Base-by-base conservation (phyloP, 1,139 yeast genomes). In the Candida sp. region DNA sequence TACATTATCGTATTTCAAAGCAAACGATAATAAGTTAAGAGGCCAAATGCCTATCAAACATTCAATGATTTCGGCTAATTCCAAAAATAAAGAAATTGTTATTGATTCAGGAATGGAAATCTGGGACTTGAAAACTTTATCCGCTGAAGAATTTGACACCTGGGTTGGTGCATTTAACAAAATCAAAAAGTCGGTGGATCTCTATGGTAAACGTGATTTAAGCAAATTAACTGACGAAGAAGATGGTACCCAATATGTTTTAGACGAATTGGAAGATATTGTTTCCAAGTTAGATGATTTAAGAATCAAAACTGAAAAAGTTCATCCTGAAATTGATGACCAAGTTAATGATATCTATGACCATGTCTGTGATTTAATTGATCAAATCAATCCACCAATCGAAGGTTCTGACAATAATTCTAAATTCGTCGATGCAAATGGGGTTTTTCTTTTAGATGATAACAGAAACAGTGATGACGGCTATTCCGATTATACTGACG, bases 31-130 rank as follows among this genome's bases (percentile, higher is more conserved):
- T 48, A 81, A 84, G 48, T 76, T 89, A 47, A 77, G 98, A 45
- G 99, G 99, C 42, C 93, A 89, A 56, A 90, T 93, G 89, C 95
- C 95, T 21, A 81, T 93, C 39, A 81, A 79, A 43, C 77, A 86
- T 39, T 82, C 96, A 7, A 87, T 87, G 22, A 81, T 93, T 3
- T 81, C 95, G 46, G 97, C 96, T 2, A 84, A 85, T 54, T 74
- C 81, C 27, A 77, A 78, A 43, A 79, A 80, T 23, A 68, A 81
- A 42, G 87, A 87, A 54, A 82, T 93, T 40, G 84, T 86, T 43
- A 77, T 93, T 49, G 98, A 93, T 61, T 89, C 97, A 0, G 99
- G 99, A 2, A 84, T 93, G 83, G 99, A 93, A 60, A 82, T 88
- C 12, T 93, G 99, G 99, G 82, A 81, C 40, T 70, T 93, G 50